Base-by-base conservation (phyloP, 106 monocot genomes). In the Allium cepa region DNA sequence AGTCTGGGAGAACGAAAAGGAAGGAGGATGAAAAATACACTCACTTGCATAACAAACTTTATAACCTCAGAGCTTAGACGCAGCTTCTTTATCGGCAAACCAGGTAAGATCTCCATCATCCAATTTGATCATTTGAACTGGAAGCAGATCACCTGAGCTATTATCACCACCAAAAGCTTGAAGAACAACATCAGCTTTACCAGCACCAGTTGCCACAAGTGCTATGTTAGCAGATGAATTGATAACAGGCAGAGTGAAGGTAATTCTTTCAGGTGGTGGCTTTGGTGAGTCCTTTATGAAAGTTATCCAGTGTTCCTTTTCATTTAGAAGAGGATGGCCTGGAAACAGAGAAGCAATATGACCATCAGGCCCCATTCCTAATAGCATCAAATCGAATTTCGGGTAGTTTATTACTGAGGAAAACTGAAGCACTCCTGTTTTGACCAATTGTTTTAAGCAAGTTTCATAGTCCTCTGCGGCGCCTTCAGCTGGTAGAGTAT, bases 311-410 rank as follows among this genome's bases (percentile, higher is more conserved):
- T 72, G 68, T 12, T 72, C 8, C 7, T 72, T 70, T 45, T 84
- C 81, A 0, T 67, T 56, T 4, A 84, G 75, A 47, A 88, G 79
- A 48, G 76, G 76, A 11, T 84, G 88, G 58, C 75, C 72, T 0
- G 83, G 87, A 72, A 87, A 87, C 10, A 87, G 87, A 10, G 87
- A 87, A 10, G 87, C 87, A 45, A 83, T 15, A 9, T 83, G 87
- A 7, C 87, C 83, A 73, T 87, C 87, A 0, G 87, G 87, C 22
- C 87, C 87, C 83, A 87, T 87, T 45, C 83, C 87, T 50, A 87
- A 26, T 4, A 87, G 65, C 87, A 87, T 75, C 17, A 87, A 78
- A 75, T 87, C 80, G 69, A 87, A 87, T 53, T 59, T 75, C 17
- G 87, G 87, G 56, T 78, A 75, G 22, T 76, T 80, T 53, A 71